Evolutionary conservation across 1,284 basidiomycete genomes (phyloP), one percentile per base, ranked within the genome.

Genomic region (Termitomyces sp.): DNA sequence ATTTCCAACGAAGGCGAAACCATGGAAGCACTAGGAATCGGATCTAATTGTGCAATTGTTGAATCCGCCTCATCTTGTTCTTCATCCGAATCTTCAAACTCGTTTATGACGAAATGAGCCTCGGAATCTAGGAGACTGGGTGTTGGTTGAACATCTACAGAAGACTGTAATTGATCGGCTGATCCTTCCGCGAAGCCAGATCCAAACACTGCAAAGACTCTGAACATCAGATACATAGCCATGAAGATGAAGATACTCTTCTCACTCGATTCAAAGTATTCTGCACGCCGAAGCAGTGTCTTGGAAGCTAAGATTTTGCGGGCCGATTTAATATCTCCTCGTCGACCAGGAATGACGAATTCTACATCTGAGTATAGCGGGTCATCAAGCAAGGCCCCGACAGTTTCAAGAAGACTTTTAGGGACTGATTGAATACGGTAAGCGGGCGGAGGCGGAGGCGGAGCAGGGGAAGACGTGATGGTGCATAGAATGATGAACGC

Each of bases 341-440:
- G 68, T 56, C 78, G 72, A 46, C 71, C 69, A 0, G 86, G 85
- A 18, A 92, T 69, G 19, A 91, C 70, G 59, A 93, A 93, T 66
- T 88, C 85, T 28, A 92, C 79, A 63, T 93, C 90, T 4, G 87
- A 91, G 63, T 93, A 93, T 11, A 81, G 68, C 39, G 85, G 87
- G 63, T 93, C 88, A 60, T 93, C 86, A 6, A 93, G 73, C 34
- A 93, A 71, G 18, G 76, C 73, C 5, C 91, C 91, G 43, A 93
- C 75, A 3, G 84, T 81, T 54, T 84, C 83, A 16, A 90, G 63
- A 8, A 87, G 75, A 47, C 73, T 73, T 56, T 75, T 81, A 0
- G 89, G 86, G 6, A 90, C 83, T 6, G 70, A 65, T 50, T 80
- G 78, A 8, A 72, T 71, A 19, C 77, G 75, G n/a, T 72, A 64